Evolutionary conservation across 805 yeast species (phyloP).

Genomic region (Kregervanrija fluxuum): DNA sequence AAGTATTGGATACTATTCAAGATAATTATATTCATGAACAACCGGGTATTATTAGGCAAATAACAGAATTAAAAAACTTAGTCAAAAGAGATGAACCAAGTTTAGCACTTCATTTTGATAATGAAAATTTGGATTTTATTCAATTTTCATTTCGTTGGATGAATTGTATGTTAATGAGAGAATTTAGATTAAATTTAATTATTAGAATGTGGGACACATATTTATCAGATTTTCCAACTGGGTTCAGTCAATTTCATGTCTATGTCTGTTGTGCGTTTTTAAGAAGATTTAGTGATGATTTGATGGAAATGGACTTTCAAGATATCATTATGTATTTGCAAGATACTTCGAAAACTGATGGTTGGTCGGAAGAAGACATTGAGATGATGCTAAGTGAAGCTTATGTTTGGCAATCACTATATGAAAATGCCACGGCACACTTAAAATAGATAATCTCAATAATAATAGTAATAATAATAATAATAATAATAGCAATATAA

Average conservation of each 20-base stretch:
- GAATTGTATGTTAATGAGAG: constrained; percentile 96
- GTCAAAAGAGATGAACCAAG: constrained; percentile 74
- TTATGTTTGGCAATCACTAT: constrained; percentile 90
- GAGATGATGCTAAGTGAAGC: constrained; percentile 93
- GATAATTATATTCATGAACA: constrained; percentile 97
- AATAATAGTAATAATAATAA: not conserved
- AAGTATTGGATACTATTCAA: constrained; percentile 87
- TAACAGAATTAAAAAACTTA: constrained; percentile 66
- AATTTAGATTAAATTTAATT: constrained; percentile 66
- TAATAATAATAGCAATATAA: not conserved
- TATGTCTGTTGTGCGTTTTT: constrained; percentile 97
- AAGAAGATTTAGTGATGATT: constrained; percentile 74
- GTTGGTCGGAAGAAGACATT: constrained; percentile 84
- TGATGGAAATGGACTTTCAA: constrained; percentile 86
- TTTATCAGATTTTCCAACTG: constrained; percentile 62
- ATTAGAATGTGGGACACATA: constrained; percentile 98
- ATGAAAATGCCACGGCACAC: constrained; percentile 86
- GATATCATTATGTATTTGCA: constrained; percentile 89
- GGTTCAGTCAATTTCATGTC: constrained; percentile 88
- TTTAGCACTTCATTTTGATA: constrained; percentile 64
- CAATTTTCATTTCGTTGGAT: constrained; percentile 98
- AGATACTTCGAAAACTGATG: constrained; percentile 68
- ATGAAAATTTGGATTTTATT: constrained; percentile 85
- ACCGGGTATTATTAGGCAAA: constrained; percentile 94
- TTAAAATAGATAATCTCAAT: constrained; percentile 32